These are phyloP conservation scores for Tricholoma bakamatsutake DNA, from an alignment of 768 basidiomycete species.

Conservation along the genomic window DNA sequence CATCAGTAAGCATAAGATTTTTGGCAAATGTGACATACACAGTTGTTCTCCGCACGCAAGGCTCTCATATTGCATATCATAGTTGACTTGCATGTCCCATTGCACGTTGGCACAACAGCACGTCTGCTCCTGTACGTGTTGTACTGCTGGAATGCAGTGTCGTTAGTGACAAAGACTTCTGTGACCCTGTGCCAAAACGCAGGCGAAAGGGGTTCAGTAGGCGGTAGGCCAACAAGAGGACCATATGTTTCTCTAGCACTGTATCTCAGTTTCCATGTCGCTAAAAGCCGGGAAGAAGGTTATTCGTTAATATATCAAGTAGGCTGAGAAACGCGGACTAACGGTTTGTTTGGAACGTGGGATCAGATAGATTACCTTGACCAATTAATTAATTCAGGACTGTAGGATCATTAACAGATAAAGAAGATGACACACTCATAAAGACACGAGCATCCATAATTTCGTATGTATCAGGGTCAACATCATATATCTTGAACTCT, in stretches of 20 bases:
- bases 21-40: conserved; percentile 24
- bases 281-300: conserved; percentile 19
- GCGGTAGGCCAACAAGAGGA: conserved; percentile 32
- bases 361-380: conserved; percentile 35
- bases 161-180: conserved; percentile 43
- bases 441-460: conserved; percentile 53
- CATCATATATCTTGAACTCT: conserved; percentile 54
- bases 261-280: conserved; percentile 50
- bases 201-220: conserved; percentile 36
- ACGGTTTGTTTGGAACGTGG: conserved; percentile 44
- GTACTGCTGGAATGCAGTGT: conserved; percentile 40
- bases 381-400: neutral
- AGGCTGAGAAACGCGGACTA: conserved; percentile 10
- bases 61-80: conserved; percentile 41
- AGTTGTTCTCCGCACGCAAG: conserved; percentile 37
- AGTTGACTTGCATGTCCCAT: conserved; percentile 30
- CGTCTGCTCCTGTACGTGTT: conserved; percentile 39
- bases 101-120: conserved; percentile 26
- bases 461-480: conserved; percentile 63
- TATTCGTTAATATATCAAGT: neutral
- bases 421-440: conserved; percentile 32
- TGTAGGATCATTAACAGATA: neutral
- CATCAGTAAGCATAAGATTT: neutral
- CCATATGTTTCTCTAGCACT: conserved; percentile 51
- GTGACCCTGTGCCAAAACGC: conserved; percentile 60